A percentile compares a stretch with the other conserved stretches of the same genome.
These are phyloP conservation scores for Buxus sempervirens DNA, from an alignment of 164 flowering plant genomes.

Conservation along the genomic window DNA sequence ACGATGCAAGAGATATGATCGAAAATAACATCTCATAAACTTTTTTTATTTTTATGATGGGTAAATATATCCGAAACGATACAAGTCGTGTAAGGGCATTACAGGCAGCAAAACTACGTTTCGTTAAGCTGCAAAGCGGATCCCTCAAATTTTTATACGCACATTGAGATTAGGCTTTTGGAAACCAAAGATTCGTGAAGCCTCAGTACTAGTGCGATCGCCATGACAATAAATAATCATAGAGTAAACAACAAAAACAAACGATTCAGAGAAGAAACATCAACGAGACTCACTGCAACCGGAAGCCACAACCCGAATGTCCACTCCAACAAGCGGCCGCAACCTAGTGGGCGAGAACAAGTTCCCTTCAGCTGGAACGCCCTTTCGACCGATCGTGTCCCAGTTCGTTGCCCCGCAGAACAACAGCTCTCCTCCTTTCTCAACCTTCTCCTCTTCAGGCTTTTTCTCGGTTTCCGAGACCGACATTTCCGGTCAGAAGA, in stretches of 20 bases:
- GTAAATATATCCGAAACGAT: no score
- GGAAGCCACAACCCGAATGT: slow-evolving; percentile 77
- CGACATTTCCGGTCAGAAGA: slow-evolving; percentile 29
- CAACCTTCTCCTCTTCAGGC: slow-evolving; percentile 34
- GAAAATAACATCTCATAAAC: neutral
- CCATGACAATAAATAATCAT: no score
- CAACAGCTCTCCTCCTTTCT: slow-evolving; percentile 74
- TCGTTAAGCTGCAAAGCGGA: no score
- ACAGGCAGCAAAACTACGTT: no score
- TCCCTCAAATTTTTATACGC: no score
- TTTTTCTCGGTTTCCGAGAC: slow-evolving; percentile 31
- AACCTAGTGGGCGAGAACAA: slow-evolving; percentile 78
- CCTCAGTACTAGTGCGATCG: no score
- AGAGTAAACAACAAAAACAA: no score
- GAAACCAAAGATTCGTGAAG: no score
- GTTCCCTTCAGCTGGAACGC: slow-evolving; percentile 40
- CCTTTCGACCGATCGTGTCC: slow-evolving; percentile 63
- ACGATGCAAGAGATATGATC: neutral
- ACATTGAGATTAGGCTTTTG: no score
- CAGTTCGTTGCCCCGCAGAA: slow-evolving; percentile 85
- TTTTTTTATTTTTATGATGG: no score
- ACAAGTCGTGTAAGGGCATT: no score
- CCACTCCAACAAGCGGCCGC: slow-evolving; percentile 71
- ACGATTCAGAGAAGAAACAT: no score
- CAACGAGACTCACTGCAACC: slow-evolving; percentile 57